Base-by-base conservation (phyloP, 306 rosid species). In the Glycyrrhiza uralensis region DNA sequence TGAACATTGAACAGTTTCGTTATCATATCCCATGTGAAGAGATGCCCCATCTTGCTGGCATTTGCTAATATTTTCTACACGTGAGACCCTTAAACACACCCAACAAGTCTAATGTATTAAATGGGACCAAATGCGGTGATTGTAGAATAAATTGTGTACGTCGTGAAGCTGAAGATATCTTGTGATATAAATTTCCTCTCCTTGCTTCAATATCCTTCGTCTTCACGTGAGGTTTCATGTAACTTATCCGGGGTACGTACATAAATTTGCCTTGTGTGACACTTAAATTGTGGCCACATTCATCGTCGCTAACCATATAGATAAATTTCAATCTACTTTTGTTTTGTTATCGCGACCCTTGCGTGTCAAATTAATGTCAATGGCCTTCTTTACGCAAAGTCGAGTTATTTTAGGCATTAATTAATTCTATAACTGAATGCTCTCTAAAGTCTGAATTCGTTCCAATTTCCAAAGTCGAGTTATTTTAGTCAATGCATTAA, bases 21-120 rank as follows among this genome's bases (percentile, higher is more conserved):
- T 28, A 49, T 18, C 45, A 26, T 18, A 26, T 32, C 59, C 77
- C 80, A 78, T 74, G 83, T 74, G 86, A 73, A 68, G 46, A 76
- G 81, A 81, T 76, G 55, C 76, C 79, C 75, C 78, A 76, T 46
- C 14, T 72, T 1, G 65, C 70, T 57, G 79, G 70, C 75, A 65
- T 23, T 47, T 39, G 52, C 58, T 52, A 13, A 24, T 7, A 24
- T 49, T 45, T n/a, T 24, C 22, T 3, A 69, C 61, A 66, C 70
- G 81, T 56, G 62, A 6, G 69, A 36, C 56, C 54, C 33, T 28
- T 30, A 32, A 17, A 52, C 7, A 13, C 32, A 68, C 15, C 15
- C 41, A 64, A 47, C 66, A 18, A 45, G 55, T 46, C 29, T 4
- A 0, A 58, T 17, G n/a, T n/a, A 56, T 45, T 26, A 33, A 75